A percentile compares a stretch with the other conserved stretches of the same genome.
Evolutionary conservation across 495 filamentous ascomycete species (phyloP).

Genomic region (Aspergillus funiculosus): DNA sequence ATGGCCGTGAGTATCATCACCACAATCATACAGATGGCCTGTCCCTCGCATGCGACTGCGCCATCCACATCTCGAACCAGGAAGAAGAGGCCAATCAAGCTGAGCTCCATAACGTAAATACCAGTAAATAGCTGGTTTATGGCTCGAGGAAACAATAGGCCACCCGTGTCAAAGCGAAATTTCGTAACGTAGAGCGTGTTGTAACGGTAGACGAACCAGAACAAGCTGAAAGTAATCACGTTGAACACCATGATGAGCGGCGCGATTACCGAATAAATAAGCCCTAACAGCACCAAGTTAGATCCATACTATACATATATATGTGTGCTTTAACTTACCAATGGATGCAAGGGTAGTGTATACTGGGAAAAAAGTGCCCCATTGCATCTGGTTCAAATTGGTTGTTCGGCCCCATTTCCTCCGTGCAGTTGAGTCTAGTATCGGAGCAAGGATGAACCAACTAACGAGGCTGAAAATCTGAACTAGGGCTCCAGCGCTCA

Average conservation of each 20-base stretch:
- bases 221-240: conserved; percentile 85
- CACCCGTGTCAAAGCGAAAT: conserved; percentile 86
- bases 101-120: conserved; percentile 90
- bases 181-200: conserved; percentile 94
- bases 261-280: conserved; percentile 87
- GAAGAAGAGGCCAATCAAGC: conserved; percentile 87
- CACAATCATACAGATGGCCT: conserved; percentile 87
- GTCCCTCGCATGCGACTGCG: conserved; percentile 60
- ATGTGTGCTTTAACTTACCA: conserved; percentile 40
- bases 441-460: conserved; percentile 73
- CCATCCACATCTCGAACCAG: conserved; percentile 60
- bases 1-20: conserved; percentile 62
- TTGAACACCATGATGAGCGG: conserved; percentile 92
- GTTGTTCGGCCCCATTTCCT: conserved; percentile 86
- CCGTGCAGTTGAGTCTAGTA: conserved; percentile 81
- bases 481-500: conserved; percentile 84
- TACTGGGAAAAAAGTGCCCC: conserved; percentile 92
- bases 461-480: conserved; percentile 70
- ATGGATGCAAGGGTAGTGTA: conserved; percentile 96
- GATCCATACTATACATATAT: neutral
- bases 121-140: conserved; percentile 96
- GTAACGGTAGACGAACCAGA: conserved; percentile 96
- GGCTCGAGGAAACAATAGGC: conserved; percentile 83
- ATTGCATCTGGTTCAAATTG: conserved; percentile 68
- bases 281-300: conserved; percentile 39